Evolutionary conservation across 2,329 filamentous ascomycete species (phyloP), one percentile per base, ranked within the genome.

Genomic region (Diaporthe citrichinensis): DNA sequence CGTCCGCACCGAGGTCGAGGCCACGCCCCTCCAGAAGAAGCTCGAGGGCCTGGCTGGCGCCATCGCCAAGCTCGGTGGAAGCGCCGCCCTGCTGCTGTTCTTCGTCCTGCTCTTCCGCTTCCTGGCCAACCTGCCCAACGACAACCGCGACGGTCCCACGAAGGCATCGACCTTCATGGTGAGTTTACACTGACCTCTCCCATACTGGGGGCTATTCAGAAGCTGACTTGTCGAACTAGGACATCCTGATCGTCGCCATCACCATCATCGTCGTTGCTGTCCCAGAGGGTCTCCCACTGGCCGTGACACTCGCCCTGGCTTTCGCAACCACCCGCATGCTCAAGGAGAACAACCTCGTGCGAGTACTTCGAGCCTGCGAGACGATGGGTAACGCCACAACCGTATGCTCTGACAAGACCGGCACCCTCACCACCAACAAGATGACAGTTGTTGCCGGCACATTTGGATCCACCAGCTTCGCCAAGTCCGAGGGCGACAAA

Each of bases 71-170:
- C 81, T 87, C 44, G 90, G 89, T 39, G 91, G 93, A 79, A 91
- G 90, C 73, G 92, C 94, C 44, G 94, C 94, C 59, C 83, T 94
- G 20, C 84, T 96, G 10, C 87, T 96, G 28, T 96, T 97, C 81
- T 85, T 95, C 71, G 93, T 95, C 34, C 87, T 96, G 17, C 91
- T 96, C 80, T 94, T 96, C 86, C 92, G 94, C 80, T 96, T 95
- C 81, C 86, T 94, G 34, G 92, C 89, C 46, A 84, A 88, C 23
- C 87, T 96, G 10, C 88, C 89, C 7, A 80, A 85, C 49, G 91
- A 90, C 79, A 58, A 78, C 31, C 81, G 78, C 0, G 84, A 85
- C 0, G 85, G 91, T 1, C 86, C 90, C 0, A 84, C 89, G 69
- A 95, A 95, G 84, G 84, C 81, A 0, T 85, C 85, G 51, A 90